Percentiles rank a stretch among this genome's conserved stretches.
These are phyloP conservation scores for Cryphonectria radicalis DNA, from an alignment of 2,329 filamentous ascomycete species.

Conservation along the genomic window DNA sequence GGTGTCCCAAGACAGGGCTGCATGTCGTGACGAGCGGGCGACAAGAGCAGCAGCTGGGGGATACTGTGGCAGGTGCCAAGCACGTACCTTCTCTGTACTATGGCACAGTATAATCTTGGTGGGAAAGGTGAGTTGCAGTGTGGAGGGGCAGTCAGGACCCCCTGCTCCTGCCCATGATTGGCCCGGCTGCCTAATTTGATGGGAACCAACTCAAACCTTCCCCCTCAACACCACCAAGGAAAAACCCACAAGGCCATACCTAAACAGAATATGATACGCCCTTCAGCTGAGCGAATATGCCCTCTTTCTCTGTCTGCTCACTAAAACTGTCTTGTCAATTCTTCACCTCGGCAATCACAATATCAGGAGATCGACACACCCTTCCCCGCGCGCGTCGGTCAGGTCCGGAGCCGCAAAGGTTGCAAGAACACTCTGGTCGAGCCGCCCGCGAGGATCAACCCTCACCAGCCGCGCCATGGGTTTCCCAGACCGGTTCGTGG, in stretches of 20 bases:
- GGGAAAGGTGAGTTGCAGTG: slow-evolving; percentile 7
- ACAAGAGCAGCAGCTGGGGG: background rate
- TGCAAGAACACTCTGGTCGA: background rate
- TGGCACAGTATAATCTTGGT: background rate
- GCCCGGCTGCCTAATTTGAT: background rate
- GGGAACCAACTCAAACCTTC: background rate
- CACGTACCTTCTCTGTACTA: background rate
- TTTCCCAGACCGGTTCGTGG: slow-evolving; percentile 4
- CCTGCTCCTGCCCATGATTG: slow-evolving; percentile 11
- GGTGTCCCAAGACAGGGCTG: background rate
- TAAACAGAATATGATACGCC: background rate
- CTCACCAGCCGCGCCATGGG: background rate
- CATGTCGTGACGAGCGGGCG: background rate
- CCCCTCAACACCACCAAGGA: background rate
- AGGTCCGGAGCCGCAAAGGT: background rate
- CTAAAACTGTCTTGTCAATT: too few species aligned
- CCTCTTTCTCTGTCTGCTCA: background rate
- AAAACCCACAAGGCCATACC: background rate
- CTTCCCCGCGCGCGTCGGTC: background rate
- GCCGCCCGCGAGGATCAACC: background rate
- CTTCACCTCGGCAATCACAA: background rate
- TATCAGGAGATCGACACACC: background rate
- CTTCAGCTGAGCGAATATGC: background rate
- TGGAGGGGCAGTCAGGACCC: background rate
- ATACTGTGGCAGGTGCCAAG: background rate